phyloP scores from a whole-genome alignment of 2,329 filamentous ascomycete species.

The Aspergillus pseudoterreus region DNA sequence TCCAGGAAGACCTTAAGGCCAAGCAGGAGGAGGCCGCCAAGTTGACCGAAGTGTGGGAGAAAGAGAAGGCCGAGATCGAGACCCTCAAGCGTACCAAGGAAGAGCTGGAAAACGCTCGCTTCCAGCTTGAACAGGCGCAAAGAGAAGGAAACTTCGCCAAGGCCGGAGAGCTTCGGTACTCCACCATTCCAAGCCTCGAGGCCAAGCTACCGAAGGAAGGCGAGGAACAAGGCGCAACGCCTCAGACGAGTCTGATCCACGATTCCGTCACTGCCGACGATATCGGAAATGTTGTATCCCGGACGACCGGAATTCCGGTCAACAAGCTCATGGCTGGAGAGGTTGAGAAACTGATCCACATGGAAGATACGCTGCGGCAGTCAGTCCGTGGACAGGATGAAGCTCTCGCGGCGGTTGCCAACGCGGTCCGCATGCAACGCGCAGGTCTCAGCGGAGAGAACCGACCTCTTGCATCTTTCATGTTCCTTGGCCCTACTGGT shows the following conservation, averaged over 20 bases:
- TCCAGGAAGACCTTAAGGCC: slow-evolving; percentile 70
- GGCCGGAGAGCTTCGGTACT: slow-evolving; percentile 87
- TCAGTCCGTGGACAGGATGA: slow-evolving; percentile 92
- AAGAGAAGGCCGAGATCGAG: slow-evolving; percentile 81
- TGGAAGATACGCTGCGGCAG: slow-evolving; percentile 84
- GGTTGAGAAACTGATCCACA: slow-evolving; percentile 88
- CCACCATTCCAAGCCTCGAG: slow-evolving; percentile 78
- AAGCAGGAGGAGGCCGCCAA: slow-evolving; percentile 73
- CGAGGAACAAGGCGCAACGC: slow-evolving; percentile 41
- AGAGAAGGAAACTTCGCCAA: slow-evolving; percentile 82
- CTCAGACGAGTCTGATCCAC: slow-evolving; percentile 66
- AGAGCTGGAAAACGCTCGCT: slow-evolving; percentile 78
- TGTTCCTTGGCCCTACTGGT: slow-evolving; percentile 95
- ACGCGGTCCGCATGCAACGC: slow-evolving; percentile 89
- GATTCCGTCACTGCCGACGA: slow-evolving; percentile 95
- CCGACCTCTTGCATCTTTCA: slow-evolving; percentile 86
- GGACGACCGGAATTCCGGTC: slow-evolving; percentile 88
- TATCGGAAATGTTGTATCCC: slow-evolving; percentile 85
- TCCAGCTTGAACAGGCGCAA: slow-evolving; percentile 84
- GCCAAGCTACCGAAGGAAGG: slow-evolving; percentile 74
- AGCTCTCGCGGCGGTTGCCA: slow-evolving; percentile 82
- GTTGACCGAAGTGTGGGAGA: slow-evolving; percentile 82
- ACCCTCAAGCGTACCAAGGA: slow-evolving; percentile 82
- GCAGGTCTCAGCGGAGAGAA: slow-evolving; percentile 91
- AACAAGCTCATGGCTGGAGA: slow-evolving; percentile 90